phyloP scores from a whole-genome alignment of 2,329 filamentous ascomycete species.

The Aspergillus vadensis region DNA sequence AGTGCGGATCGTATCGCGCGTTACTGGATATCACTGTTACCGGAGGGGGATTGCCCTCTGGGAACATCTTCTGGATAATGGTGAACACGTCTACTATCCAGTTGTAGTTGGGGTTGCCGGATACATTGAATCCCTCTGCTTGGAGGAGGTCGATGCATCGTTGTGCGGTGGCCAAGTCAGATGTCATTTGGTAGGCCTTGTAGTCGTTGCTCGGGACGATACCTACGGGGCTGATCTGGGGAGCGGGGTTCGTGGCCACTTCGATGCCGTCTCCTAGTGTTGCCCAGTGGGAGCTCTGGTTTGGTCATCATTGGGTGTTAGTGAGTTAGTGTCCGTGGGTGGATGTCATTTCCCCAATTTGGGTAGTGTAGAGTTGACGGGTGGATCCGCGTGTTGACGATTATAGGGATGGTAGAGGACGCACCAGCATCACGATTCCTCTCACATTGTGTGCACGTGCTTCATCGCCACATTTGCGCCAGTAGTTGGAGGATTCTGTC shows the following conservation, averaged over 20 bases:
- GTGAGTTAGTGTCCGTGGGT: background rate
- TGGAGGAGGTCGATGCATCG: background rate
- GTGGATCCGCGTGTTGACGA: background rate
- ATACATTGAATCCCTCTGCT: background rate
- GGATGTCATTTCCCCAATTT: background rate
- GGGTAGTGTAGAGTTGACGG: background rate
- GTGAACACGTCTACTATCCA: background rate
- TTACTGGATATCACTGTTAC: conserved; percentile 33
- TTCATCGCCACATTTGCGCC: background rate
- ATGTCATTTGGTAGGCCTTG: background rate
- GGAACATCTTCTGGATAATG: background rate
- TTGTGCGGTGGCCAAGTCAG: background rate
- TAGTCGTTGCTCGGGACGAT: background rate
- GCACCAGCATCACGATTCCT: background rate
- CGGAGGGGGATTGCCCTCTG: background rate
- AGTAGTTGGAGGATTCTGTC: background rate
- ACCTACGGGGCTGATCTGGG: background rate
- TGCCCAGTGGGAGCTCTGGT: background rate
- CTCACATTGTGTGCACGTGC: background rate
- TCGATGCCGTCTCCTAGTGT: background rate
- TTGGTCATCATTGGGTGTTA: background rate
- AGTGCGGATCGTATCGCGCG: conserved; percentile 28
- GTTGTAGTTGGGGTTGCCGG: background rate
- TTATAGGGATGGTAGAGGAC: background rate
- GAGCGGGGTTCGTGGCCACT: background rate